Evolutionary conservation across 306 rosid species (phyloP), one percentile per base, ranked within the genome.

Genomic region (Clitoria ternatea): DNA sequence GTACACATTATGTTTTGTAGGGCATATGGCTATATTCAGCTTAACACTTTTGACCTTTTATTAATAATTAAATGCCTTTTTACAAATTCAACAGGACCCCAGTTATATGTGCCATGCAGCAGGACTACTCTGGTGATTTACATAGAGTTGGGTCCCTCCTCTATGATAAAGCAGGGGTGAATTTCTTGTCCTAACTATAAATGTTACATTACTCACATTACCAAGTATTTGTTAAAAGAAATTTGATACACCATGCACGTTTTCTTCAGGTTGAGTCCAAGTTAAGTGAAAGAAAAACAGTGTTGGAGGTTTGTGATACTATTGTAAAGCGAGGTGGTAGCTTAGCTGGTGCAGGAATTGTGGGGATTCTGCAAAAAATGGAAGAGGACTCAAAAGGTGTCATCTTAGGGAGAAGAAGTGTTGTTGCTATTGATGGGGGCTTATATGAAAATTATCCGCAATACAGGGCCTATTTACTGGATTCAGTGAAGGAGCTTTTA

Each of bases 351-450:
- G 98, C 98, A 12, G 98, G 98, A 61, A 84, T 93, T 36, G 97
- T 93, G 12, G 98, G 94, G 32, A 81, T 93, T 67, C 83, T 93
- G 75, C 87, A 85, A 15, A 93, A 93, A 81, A 85, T 93, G 90
- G 98, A 90, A 73, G 87, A 89, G 69, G 90, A 90, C 19, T 79
- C 87, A 11, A 66, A 72, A 72, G 96, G 85, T 37, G 14, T 78
- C 19, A 61, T 87, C 54, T 84, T 82, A 24, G 61, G 61, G 2
- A 26, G n/a, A 93, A 87, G 97, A 79, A 84, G 83, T 10, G 98
- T 90, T 30, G 98, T 93, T 59, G 98, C 97, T 2, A 84, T 93
- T 69, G 98, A 93, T 83, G 98, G 97, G 70, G 97, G 97, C 53
- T 78, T 93, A 63, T 88, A 93, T 23, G 96, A 80, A 72, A 84